Evolutionary conservation across 441 rosid species (phyloP), one percentile per base, ranked within the genome.

Genomic region (Euphorbia schlechtendalii): DNA sequence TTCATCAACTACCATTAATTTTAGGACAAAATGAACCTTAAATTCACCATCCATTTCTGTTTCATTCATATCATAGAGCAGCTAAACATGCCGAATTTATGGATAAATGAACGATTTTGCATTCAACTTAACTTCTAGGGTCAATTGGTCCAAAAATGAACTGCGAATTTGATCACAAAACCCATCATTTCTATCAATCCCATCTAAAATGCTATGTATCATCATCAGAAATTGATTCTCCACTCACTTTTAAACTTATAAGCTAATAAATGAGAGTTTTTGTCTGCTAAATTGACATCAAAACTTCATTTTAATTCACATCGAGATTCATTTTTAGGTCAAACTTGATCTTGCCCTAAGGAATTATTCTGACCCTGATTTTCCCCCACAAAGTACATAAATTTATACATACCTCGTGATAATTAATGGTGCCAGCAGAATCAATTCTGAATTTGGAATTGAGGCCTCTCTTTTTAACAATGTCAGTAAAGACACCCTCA

Each of bases 361-460:
- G 36, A 32, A 32, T 7, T 32, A 32, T 2, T 32, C 36, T 7
- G 36, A 32, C 36, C 36, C 36, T 32, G 7, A 32, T 32, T 32
- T 32, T 32, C 36, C 36, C 3, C 10, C 3, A 1, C 12, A 41
- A 12, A 41, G 5, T 49, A 59, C 15, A 41, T 30, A 46, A 14
- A 32, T 25, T 8, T 20, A 69, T 8, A 7, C 8, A 69, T 69
- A 85, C 98, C 91, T 93, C 97, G 51, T 93, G 98, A 74, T 79
- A 90, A 76, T 71, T 51, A 72, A 87, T 90, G 73, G 92, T 86
- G 59, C 97, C 98, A 24, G 97, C 98, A 65, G 97, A 93, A 77
- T 90, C 98, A 46, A 92, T 85, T 59, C 71, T 75, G 81, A 92
- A 90, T 24, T 78, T 73, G 69, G 90, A 81, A 22, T 79, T 81